Conservation (phyloP, 345 rosid genomes). For the Combretum micranthum region DNA sequence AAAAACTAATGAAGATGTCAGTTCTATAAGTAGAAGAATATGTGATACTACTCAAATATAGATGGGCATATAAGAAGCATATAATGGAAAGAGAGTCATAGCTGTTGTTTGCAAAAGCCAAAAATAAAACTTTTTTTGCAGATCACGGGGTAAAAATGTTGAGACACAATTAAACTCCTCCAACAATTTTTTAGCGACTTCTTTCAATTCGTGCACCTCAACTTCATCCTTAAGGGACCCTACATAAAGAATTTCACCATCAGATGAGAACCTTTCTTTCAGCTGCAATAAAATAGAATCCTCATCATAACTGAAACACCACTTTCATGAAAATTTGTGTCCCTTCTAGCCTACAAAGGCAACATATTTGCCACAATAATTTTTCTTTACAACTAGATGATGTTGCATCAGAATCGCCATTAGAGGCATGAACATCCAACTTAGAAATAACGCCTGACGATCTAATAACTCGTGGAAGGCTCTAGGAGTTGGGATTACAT, state of each 20-base stretch:
- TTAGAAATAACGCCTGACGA: constrained; percentile 69
- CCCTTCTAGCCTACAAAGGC: constrained; percentile 43
- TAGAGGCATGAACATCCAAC: constrained; percentile 36
- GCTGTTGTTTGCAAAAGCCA: constrained; percentile 71
- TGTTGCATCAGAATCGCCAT: constrained; percentile 43
- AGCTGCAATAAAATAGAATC: constrained; percentile 52
- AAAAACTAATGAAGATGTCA: too few species aligned
- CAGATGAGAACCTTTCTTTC: constrained; percentile 56
- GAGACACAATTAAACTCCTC: constrained; percentile 66
- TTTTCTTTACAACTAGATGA: constrained; percentile 41
- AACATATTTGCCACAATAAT: constrained; percentile 54
- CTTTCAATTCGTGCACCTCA: constrained; percentile 51
- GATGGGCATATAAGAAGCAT: constrained; percentile 81
- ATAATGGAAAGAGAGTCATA: constrained; percentile 81
- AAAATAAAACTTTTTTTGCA: constrained; percentile 58
- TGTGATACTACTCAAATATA: too few species aligned
- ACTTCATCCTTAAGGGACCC: constrained; percentile 66
- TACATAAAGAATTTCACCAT: constrained; percentile 57
- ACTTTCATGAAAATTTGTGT: constrained; percentile 31
- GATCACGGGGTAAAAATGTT: constrained; percentile 51
- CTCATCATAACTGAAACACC: constrained; percentile 59
- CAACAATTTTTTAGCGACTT: constrained; percentile 48
- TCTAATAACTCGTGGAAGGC: constrained; percentile 67
- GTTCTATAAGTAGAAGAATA: too few species aligned
- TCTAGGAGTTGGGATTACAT: constrained; percentile 55